Evolutionary conservation across 108 stramenopile genomes (phyloP).

Genomic region (Nitzschia sp.): DNA sequence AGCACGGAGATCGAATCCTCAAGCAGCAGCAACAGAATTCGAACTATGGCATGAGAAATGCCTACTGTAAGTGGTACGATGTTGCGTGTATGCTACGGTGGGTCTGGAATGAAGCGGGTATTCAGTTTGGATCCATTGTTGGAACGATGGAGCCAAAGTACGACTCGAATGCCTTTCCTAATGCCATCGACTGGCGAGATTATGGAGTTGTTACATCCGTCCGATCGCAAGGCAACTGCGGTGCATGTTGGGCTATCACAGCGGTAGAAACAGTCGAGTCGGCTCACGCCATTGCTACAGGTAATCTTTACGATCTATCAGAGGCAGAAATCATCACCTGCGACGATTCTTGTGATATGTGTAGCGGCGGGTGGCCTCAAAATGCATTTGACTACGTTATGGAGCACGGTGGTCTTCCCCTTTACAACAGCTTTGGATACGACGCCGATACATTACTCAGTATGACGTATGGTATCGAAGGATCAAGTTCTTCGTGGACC

Average conservation of each 20-base stretch:
- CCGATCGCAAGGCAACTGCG: slow-evolving; percentile 73
- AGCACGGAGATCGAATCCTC: neutral
- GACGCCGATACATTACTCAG: slow-evolving; percentile 66
- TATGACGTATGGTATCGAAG: slow-evolving; percentile 55
- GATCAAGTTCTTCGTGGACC: slow-evolving; percentile 43
- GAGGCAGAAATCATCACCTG: slow-evolving; percentile 81
- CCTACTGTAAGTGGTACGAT: slow-evolving; percentile 67
- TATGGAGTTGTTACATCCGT: slow-evolving; percentile 69
- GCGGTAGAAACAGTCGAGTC: slow-evolving; percentile 86
- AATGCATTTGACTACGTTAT: slow-evolving; percentile 87
- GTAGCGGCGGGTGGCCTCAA: slow-evolving; percentile 88
- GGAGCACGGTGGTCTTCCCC: slow-evolving; percentile 72
- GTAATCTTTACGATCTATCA: slow-evolving; percentile 58
- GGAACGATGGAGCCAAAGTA: slow-evolving; percentile 74
- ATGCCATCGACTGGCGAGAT: slow-evolving; percentile 80
- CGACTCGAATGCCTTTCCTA: slow-evolving; percentile 51
- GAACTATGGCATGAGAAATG: slow-evolving; percentile 12
- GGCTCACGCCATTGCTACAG: slow-evolving; percentile 69
- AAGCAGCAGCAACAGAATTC: neutral
- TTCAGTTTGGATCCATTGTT: slow-evolving; percentile 48
- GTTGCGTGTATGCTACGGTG: slow-evolving; percentile 69
- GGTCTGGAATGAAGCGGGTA: slow-evolving; percentile 41
- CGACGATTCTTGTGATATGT: slow-evolving; percentile 77
- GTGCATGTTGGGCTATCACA: slow-evolving; percentile 94
- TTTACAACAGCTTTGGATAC: slow-evolving; percentile 50